These are phyloP conservation scores for Teratosphaeria zuluensis DNA, from an alignment of 2,329 filamentous ascomycete species.

Conservation along the genomic window DNA sequence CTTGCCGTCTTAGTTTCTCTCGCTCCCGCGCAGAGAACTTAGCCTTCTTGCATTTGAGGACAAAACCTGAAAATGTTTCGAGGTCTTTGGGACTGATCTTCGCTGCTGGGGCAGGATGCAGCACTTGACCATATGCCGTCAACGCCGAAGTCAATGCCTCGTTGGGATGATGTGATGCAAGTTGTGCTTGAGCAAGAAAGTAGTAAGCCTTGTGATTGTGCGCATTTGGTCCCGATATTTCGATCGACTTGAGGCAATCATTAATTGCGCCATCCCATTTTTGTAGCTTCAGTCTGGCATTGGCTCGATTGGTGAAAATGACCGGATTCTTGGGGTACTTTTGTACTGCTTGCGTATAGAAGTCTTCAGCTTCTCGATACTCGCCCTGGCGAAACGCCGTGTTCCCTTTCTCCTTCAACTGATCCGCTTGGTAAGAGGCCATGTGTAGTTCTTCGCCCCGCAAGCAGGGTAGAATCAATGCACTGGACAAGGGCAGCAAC, in stretches of 20 bases:
- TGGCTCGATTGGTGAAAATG: slow-evolving; percentile 82
- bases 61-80: slow-evolving; percentile 52
- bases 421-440: slow-evolving; percentile 30
- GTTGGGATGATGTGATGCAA: slow-evolving; percentile 61
- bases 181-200: slow-evolving; percentile 58
- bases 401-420: slow-evolving; percentile 49
- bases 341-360: slow-evolving; percentile 66
- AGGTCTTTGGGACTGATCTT: slow-evolving; percentile 28
- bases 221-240: slow-evolving; percentile 44
- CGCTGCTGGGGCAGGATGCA: slow-evolving; percentile 48
- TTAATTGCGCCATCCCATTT: slow-evolving; percentile 65
- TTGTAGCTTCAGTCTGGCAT: slow-evolving; percentile 65
- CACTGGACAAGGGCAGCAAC: too few relatives aligned
- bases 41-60: slow-evolving; percentile 73
- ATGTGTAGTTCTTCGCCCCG: not conserved
- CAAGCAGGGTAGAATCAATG: not conserved
- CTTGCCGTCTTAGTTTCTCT: slow-evolving; percentile 46
- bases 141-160: slow-evolving; percentile 63
- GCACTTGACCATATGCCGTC: slow-evolving; percentile 54
- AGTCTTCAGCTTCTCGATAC: slow-evolving; percentile 54
- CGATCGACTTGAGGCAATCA: slow-evolving; percentile 68
- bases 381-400: slow-evolving; percentile 55
- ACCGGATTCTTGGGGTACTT: slow-evolving; percentile 67
- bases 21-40: slow-evolving; percentile 72
- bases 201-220: slow-evolving; percentile 54